Conservation (phyloP, 257 asterid genomes). For the Leonotis leonurus region DNA sequence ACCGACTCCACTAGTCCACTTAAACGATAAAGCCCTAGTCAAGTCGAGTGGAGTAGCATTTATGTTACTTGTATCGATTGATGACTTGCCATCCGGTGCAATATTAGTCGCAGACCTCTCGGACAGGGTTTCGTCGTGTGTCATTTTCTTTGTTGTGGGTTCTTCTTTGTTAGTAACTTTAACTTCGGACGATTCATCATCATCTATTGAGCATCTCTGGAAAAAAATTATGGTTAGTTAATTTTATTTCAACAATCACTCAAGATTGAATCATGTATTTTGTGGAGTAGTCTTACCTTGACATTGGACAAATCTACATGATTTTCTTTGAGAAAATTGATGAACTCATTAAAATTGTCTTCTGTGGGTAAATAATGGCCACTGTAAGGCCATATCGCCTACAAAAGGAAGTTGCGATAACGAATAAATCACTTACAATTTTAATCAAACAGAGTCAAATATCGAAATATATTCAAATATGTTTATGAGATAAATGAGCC, state of each 20-base stretch:
- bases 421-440: not conserved
- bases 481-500: not conserved
- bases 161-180: conserved; percentile 3
- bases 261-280: not conserved
- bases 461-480: too few species aligned
- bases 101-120: not conserved
- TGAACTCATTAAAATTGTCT: conserved; percentile 59
- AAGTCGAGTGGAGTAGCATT: conserved; percentile 34
- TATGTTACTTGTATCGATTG: conserved; percentile 13
- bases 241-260: not conserved
- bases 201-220: conserved; percentile 44
- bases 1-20: conserved; percentile 60
- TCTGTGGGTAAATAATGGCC: conserved; percentile 85
- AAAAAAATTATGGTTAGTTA: not conserved
- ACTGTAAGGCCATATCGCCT: conserved; percentile 75
- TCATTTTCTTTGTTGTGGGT: not conserved
- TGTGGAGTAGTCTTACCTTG: conserved; percentile 36
- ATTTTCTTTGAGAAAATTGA: conserved; percentile 51
- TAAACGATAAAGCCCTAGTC: conserved; percentile 40
- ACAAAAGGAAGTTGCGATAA: not conserved
- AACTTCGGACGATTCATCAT: conserved; percentile 33
- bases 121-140: not conserved
- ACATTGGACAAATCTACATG: conserved; percentile 51
- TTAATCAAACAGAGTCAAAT: too few species aligned
- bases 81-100: not conserved